phyloP scores from a whole-genome alignment of 148 eudicot species.

The Rhododendron henanense region DNA sequence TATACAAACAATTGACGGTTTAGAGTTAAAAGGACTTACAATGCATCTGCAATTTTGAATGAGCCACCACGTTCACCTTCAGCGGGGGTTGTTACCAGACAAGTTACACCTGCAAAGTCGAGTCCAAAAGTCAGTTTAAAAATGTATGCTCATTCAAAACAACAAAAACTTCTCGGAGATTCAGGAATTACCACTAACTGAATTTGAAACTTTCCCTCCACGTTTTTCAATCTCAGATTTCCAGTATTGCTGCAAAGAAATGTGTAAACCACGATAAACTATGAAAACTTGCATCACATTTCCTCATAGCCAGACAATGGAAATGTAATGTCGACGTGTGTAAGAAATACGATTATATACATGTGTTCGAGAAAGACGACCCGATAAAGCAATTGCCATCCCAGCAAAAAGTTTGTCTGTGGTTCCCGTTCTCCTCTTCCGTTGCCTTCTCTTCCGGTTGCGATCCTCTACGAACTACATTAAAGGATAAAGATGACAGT shows the following conservation, averaged over 20 bases:
- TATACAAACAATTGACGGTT: background rate
- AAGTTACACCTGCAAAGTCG: slow-evolving; percentile 45
- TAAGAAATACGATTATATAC: slow-evolving; percentile 17
- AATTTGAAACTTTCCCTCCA: slow-evolving; percentile 75
- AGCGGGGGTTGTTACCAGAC: slow-evolving; percentile 58
- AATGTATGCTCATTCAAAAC: background rate
- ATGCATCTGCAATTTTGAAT: slow-evolving; percentile 67
- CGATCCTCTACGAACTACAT: slow-evolving; percentile 47
- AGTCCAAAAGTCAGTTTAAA: background rate
- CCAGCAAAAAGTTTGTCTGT: slow-evolving; percentile 60
- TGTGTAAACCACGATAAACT: background rate
- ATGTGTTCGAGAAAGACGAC: slow-evolving; percentile 68
- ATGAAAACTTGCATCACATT: background rate
- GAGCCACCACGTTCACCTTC: slow-evolving; percentile 84
- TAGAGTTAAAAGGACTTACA: slow-evolving; percentile 32
- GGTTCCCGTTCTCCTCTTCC: slow-evolving; percentile 33
- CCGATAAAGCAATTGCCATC: slow-evolving; percentile 63
- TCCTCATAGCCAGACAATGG: background rate
- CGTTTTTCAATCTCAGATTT: slow-evolving; percentile 61
- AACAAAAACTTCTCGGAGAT: background rate
- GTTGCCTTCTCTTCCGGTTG: slow-evolving; percentile 45
- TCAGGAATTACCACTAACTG: slow-evolving; percentile 44
- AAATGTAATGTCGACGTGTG: background rate
- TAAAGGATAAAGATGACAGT: background rate
- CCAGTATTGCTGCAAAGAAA: slow-evolving; percentile 58